Evolutionary conservation across 106 monocot species (phyloP).

Genomic region (Acanthochlamys bracteata): DNA sequence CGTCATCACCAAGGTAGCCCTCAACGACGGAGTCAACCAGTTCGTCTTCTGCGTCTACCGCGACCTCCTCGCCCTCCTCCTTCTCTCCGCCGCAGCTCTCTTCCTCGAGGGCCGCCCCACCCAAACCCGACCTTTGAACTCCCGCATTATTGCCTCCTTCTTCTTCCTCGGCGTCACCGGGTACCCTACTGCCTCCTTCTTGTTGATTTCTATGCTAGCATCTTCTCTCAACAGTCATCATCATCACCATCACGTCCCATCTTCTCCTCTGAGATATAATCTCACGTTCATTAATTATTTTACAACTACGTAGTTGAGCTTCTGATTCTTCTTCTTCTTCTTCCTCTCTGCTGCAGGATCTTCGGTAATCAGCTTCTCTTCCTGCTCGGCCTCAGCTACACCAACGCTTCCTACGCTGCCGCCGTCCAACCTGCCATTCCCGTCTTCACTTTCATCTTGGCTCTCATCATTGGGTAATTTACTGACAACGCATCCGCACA

Average conservation of each 20-base stretch:
- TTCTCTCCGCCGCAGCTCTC: conserved; percentile 45
- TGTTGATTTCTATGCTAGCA: conserved; percentile 20
- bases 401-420: conserved; percentile 74
- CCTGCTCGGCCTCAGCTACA: conserved; percentile 73
- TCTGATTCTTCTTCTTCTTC: no score
- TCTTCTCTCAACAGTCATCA: no score
- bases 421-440: conserved; percentile 83
- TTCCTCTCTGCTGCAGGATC: no score
- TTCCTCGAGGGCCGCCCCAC: conserved; percentile 18
- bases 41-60: conserved; percentile 56
- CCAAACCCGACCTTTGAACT: conserved; percentile 10
- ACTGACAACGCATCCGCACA: no score
- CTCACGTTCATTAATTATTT: neutral
- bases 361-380: conserved; percentile 91
- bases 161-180: conserved; percentile 78
- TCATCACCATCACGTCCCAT: neutral
- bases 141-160: conserved; percentile 49
- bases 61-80: conserved; percentile 33
- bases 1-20: conserved; percentile 59
- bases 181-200: conserved; percentile 18
- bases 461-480: conserved; percentile 41
- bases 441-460: conserved; percentile 81
- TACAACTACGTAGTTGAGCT: no score
- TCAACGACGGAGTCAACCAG: conserved; percentile 54
- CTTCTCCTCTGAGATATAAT: neutral